phyloP scores from a whole-genome alignment of 305 asterid species.

The Ajuga reptans region DNA sequence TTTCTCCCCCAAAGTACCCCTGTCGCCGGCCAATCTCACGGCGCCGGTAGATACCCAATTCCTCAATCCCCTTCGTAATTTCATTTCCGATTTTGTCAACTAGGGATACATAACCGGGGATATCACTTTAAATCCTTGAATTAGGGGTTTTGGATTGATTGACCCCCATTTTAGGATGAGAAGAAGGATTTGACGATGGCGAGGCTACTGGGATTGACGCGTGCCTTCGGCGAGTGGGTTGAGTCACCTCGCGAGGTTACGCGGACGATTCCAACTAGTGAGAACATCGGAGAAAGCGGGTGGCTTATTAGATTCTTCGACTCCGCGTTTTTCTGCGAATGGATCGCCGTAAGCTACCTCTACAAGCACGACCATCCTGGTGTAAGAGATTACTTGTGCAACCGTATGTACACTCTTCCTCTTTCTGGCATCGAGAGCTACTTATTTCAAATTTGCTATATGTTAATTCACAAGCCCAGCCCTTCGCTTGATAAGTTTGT shows the following conservation, averaged over 20 bases:
- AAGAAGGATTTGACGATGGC: conserved; percentile 55
- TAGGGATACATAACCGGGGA: conserved; percentile 15
- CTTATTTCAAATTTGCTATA: conserved; percentile 80
- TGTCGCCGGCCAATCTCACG: conserved; percentile 25
- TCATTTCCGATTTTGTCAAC: background rate
- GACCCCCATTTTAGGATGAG: conserved; percentile 31
- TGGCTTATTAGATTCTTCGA: conserved; percentile 84
- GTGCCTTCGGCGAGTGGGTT: conserved; percentile 51
- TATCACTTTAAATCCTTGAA: conserved; percentile 24
- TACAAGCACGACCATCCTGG: conserved; percentile 89
- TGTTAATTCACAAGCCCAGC: conserved; percentile 86
- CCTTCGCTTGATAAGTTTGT: conserved; percentile 88
- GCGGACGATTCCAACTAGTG: conserved; percentile 79
- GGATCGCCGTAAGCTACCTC: conserved; percentile 93
- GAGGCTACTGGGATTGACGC: conserved; percentile 66
- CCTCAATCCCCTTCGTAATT: background rate
- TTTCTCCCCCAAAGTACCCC: conserved; percentile 21
- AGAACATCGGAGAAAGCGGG: conserved; percentile 70
- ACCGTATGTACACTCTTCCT: conserved; percentile 84
- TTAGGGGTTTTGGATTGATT: conserved; percentile 42
- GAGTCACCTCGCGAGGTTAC: conserved; percentile 87
- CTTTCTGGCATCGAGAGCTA: conserved; percentile 78
- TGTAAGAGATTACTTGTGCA: conserved; percentile 79
- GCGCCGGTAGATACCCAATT: conserved; percentile 22
- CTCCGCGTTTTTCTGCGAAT: conserved; percentile 80